phyloP scores from a whole-genome alignment of 2,329 filamentous ascomycete genomes.

The Cryphonectria nitschkei region DNA sequence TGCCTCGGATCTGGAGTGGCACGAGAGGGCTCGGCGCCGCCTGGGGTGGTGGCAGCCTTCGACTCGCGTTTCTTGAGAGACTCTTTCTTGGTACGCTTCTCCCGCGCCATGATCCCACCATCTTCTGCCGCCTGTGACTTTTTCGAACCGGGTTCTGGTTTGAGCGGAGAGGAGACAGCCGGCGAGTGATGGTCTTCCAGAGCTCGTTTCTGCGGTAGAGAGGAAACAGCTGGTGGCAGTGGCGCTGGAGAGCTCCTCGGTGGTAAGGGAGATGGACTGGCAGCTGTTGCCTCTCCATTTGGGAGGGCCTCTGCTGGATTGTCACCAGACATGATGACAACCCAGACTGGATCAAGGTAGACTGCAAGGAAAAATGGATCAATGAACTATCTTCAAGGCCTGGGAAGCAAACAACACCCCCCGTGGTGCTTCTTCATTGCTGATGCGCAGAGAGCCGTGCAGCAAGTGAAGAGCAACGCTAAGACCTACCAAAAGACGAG shows the following conservation, averaged over 20 bases:
- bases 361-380: background rate
- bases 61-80: conserved; percentile 70
- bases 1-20: conserved; percentile 61
- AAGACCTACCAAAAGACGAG: background rate
- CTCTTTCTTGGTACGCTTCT: conserved; percentile 66
- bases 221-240: conserved; percentile 42
- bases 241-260: conserved; percentile 34
- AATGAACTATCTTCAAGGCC: background rate
- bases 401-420: background rate
- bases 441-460: background rate
- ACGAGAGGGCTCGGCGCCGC: conserved; percentile 51
- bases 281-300: conserved; percentile 6
- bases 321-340: conserved; percentile 21
- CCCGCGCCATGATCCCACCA: conserved; percentile 45
- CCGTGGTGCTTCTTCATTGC: background rate
- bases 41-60: conserved; percentile 48
- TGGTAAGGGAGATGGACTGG: background rate
- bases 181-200: conserved; percentile 73
- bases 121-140: conserved; percentile 43
- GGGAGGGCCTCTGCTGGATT: conserved; percentile 20
- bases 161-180: conserved; percentile 73
- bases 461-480: conserved; percentile 11
- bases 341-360: background rate
- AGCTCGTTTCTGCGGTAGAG: conserved; percentile 66
- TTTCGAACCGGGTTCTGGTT: conserved; percentile 58